Conservation (phyloP, 1,284 basidiomycete genomes). For the Tilletia indica region DNA sequence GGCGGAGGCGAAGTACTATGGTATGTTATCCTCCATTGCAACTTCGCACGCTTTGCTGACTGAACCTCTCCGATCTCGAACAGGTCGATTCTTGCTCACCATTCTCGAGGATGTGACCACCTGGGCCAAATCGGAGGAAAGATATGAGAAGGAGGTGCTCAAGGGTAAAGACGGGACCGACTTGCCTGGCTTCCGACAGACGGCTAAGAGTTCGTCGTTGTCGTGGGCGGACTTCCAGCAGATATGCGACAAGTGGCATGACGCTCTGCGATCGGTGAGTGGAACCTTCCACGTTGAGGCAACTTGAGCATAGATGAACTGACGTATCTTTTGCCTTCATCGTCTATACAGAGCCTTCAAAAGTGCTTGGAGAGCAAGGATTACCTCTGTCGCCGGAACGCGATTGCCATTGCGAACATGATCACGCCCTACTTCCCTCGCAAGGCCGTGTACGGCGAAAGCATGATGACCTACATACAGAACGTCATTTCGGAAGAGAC, state of each 20-base stretch:
- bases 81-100: slow-evolving; percentile 67
- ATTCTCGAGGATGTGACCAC: slow-evolving; percentile 72
- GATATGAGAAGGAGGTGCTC: slow-evolving; percentile 59
- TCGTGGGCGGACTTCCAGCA: slow-evolving; percentile 71
- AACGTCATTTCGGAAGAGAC: slow-evolving; percentile 4
- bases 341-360: slow-evolving; percentile 29
- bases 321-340: neutral
- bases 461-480: slow-evolving; percentile 14
- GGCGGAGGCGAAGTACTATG: slow-evolving; percentile 92
- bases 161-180: slow-evolving; percentile 42
- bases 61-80: neutral
- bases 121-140: slow-evolving; percentile 71
- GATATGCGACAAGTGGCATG: slow-evolving; percentile 78
- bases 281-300: too few relatives aligned
- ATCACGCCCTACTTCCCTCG: slow-evolving; percentile 43
- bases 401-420: slow-evolving; percentile 51
- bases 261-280: slow-evolving; percentile 62
- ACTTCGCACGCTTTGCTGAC: neutral
- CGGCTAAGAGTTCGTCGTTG: slow-evolving; percentile 59
- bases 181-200: slow-evolving; percentile 50
- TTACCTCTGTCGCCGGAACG: slow-evolving; percentile 53
- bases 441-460: slow-evolving; percentile 5
- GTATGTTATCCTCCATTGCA: slow-evolving; percentile 58
- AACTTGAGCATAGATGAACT: too few relatives aligned
- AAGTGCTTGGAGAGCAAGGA: slow-evolving; percentile 43